Conservation (phyloP, 2,329 filamentous ascomycete species). For the Cladosporium sp. region DNA sequence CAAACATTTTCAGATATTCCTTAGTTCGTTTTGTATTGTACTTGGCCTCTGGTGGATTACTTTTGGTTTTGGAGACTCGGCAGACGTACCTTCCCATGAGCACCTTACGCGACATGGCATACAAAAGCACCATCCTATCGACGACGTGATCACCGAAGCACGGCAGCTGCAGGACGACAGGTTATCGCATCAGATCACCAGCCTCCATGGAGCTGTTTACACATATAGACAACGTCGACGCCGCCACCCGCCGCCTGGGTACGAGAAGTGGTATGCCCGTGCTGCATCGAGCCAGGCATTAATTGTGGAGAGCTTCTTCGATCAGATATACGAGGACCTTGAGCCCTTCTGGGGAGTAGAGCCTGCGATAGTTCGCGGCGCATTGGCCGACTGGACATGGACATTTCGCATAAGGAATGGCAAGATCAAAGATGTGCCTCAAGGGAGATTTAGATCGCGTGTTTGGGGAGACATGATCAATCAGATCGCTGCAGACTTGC, state of each 20-base stretch:
- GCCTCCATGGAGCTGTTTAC: neutral
- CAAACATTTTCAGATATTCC: neutral
- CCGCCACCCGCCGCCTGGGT: slow-evolving; percentile 44
- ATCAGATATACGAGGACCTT: slow-evolving; percentile 45
- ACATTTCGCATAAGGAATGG: slow-evolving; percentile 36
- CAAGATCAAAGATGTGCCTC: slow-evolving; percentile 23
- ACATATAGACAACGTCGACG: slow-evolving; percentile 39
- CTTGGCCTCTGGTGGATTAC: neutral
- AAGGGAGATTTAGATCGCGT: neutral
- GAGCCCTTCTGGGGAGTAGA: slow-evolving; percentile 43
- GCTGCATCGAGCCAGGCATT: slow-evolving; percentile 36
- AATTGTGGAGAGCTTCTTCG: slow-evolving; percentile 45
- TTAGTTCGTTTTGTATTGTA: neutral
- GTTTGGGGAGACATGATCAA: slow-evolving; percentile 35
- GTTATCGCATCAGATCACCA: neutral
- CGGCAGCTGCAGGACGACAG: neutral
- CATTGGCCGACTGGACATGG: slow-evolving; percentile 30
- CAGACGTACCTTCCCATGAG: neutral
- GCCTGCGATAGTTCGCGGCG: slow-evolving; percentile 34
- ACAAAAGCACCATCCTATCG: neutral
- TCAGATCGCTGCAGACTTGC: slow-evolving; percentile 37
- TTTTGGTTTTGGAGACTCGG: neutral
- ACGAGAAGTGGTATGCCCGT: slow-evolving; percentile 42
- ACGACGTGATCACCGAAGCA: slow-evolving; percentile 2
- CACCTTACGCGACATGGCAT: neutral